A percentile compares a stretch with the other conserved stretches of the same genome.
Evolutionary conservation across 2,329 filamentous ascomycete species (phyloP).

Genomic region (Alternaria tenuissima): DNA sequence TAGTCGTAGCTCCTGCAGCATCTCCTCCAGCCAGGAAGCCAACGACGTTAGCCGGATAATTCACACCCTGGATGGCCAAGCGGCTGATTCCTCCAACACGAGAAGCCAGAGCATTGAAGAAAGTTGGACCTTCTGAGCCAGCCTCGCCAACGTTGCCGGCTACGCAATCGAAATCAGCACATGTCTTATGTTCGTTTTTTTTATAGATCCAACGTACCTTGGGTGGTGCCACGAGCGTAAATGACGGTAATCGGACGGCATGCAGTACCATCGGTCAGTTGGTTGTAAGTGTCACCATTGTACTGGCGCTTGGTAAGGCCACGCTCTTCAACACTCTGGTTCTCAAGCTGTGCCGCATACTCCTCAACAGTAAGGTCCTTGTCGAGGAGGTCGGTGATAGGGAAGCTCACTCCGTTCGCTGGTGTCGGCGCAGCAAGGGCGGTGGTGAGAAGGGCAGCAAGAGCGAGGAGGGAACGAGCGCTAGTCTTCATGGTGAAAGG

Average conservation of each 20-base stretch:
- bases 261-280: constrained; percentile 41
- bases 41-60: constrained; percentile 56
- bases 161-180: neutral
- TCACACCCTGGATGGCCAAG: constrained; percentile 64
- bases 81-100: constrained; percentile 52
- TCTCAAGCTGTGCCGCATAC: constrained; percentile 35
- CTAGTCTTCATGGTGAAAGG: constrained; percentile 30
- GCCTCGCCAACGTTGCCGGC: constrained; percentile 60
- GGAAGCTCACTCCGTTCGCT: constrained; percentile 31
- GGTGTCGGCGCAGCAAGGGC: constrained; percentile 29
- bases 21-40: constrained; percentile 61
- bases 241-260: constrained; percentile 61
- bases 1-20: constrained; percentile 52
- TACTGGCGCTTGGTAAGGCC: constrained; percentile 33
- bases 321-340: constrained; percentile 12
- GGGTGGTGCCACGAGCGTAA: constrained; percentile 64
- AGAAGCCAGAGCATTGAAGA: constrained; percentile 57
- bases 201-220: constrained; percentile 30
- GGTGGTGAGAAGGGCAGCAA: constrained; percentile 25
- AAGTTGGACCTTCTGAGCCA: constrained; percentile 56
- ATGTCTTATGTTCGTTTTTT: neutral
- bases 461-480: constrained; percentile 26
- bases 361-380: constrained; percentile 34
- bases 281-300: constrained; percentile 38
- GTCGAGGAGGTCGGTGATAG: constrained; percentile 36